Percentiles rank a stretch among this genome's conserved stretches.
Evolutionary conservation across 2,329 filamentous ascomycete genomes (phyloP).

Genomic region (Exserohilum turcica): DNA sequence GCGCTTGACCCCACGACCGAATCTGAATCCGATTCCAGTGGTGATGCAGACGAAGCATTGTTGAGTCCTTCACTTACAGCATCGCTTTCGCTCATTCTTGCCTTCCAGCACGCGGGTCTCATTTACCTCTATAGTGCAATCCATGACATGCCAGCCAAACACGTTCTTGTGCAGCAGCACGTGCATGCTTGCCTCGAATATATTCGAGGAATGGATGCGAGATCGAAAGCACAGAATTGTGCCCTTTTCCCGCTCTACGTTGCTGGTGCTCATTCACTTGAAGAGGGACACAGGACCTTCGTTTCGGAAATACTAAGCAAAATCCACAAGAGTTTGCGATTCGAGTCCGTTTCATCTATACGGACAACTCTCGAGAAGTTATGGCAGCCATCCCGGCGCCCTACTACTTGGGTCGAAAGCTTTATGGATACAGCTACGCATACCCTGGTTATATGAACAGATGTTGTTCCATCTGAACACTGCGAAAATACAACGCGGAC

Average conservation of each 20-base stretch:
- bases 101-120: constrained; percentile 21
- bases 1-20: background rate
- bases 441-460: constrained; percentile 7
- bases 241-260: constrained; percentile 22
- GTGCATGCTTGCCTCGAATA: constrained; percentile 20
- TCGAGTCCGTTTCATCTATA: constrained; percentile 17
- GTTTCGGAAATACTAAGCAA: constrained; percentile 10
- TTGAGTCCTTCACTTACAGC: background rate
- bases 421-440: constrained; percentile 6
- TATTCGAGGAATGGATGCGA: constrained; percentile 15
- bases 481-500: background rate
- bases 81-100: constrained; percentile 9
- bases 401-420: constrained; percentile 10
- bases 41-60: background rate
- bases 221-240: constrained; percentile 18
- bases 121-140: constrained; percentile 25
- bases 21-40: background rate
- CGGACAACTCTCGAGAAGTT: constrained; percentile 10
- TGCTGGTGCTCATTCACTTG: constrained; percentile 16
- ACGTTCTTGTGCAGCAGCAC: constrained; percentile 21
- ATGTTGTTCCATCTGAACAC: too few relatives aligned
- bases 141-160: constrained; percentile 11
- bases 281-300: constrained; percentile 4
- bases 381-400: constrained; percentile 5
- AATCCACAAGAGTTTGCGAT: constrained; percentile 17